Conservation (phyloP, 768 basidiomycete species). For the Suillus placidus region DNA sequence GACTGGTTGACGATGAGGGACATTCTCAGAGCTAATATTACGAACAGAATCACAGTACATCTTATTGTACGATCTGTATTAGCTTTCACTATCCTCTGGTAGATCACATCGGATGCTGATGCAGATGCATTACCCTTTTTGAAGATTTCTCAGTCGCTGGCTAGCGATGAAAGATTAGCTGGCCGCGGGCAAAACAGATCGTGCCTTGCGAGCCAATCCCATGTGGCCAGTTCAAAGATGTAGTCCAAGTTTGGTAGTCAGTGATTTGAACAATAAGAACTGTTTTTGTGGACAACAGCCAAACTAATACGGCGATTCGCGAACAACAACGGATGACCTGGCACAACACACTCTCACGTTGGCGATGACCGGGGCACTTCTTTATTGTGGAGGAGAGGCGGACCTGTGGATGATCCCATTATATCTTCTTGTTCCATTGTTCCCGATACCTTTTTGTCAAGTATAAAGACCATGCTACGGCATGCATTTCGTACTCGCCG, state of each 20-base stretch:
- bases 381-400: conserved; percentile 17
- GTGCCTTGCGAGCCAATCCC: neutral
- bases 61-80: neutral
- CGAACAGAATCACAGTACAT: neutral
- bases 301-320: neutral
- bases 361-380: neutral
- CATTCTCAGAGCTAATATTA: conserved; percentile 2
- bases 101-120: neutral
- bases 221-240: neutral
- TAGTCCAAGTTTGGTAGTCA: conserved; percentile 3
- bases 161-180: neutral
- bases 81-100: neutral
- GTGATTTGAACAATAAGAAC: neutral
- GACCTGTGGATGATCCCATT: conserved; percentile 10
- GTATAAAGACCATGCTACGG: conserved; percentile 22
- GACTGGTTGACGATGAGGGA: neutral
- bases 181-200: neutral
- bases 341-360: neutral
- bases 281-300: conserved; percentile 3
- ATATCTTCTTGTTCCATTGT: conserved; percentile 20
- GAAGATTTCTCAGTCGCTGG: neutral
- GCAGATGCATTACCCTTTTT: neutral
- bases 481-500: neutral
- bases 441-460: conserved; percentile 13
- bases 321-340: neutral